Conservation (phyloP, 495 filamentous ascomycete species). For the Penicillium soppii region DNA sequence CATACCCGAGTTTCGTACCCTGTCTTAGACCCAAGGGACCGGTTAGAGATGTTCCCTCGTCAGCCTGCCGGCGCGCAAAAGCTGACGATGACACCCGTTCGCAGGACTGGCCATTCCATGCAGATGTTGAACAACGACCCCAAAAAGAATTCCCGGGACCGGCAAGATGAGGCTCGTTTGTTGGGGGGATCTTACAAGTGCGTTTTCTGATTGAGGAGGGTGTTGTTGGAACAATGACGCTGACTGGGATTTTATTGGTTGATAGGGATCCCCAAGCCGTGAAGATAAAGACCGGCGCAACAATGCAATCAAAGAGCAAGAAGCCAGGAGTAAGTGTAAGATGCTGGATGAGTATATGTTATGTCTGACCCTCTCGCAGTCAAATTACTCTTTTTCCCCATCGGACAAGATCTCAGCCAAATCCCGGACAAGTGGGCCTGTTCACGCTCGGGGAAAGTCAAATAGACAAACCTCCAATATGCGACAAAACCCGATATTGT, state of each 20-base stretch:
- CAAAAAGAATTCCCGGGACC: slow-evolving; percentile 8
- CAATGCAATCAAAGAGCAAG: slow-evolving; percentile 5
- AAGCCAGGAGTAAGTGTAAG: slow-evolving; percentile 18
- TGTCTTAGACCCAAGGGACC: slow-evolving; percentile 26
- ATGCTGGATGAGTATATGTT: neutral
- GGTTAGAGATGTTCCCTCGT: slow-evolving; percentile 28
- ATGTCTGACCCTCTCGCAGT: slow-evolving; percentile 9
- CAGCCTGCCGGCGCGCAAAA: slow-evolving; percentile 5
- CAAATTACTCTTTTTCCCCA: slow-evolving; percentile 24
- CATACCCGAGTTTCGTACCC: slow-evolving; percentile 21
- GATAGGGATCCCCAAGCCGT: slow-evolving; percentile 16
- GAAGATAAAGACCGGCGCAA: slow-evolving; percentile 17
- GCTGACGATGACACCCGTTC: slow-evolving; percentile 6
- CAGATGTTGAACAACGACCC: slow-evolving; percentile 22
- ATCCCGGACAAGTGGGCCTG: slow-evolving; percentile 37
- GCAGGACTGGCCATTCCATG: slow-evolving; percentile 11
- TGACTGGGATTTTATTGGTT: neutral
- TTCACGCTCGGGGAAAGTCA: slow-evolving; percentile 30
- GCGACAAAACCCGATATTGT: neutral
- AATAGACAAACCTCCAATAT: neutral
- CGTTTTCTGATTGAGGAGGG: neutral
- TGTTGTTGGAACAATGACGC: neutral
- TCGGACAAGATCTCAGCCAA: slow-evolving; percentile 31
- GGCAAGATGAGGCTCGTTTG: slow-evolving; percentile 26
- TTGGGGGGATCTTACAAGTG: slow-evolving; percentile 20